phyloP scores from a whole-genome alignment of 2,329 filamentous ascomycete genomes.

The Monosporascus sp. region DNA sequence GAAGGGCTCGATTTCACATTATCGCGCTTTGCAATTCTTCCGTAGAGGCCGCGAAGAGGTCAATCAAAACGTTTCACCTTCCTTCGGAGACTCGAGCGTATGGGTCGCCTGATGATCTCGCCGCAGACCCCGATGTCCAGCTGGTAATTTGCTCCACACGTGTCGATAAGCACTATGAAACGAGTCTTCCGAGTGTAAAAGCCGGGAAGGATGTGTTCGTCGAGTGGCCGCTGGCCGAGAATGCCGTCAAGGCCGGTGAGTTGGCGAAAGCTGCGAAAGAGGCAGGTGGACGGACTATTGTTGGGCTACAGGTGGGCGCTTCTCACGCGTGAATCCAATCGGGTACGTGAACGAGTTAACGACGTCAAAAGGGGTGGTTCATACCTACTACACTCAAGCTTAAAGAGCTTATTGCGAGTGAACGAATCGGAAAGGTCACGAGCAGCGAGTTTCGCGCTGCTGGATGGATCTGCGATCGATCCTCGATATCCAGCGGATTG shows the following conservation, averaged over 20 bases:
- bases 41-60: slow-evolving; percentile 33
- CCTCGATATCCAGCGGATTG: slow-evolving; percentile 25
- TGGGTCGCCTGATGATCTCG: slow-evolving; percentile 40
- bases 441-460: slow-evolving; percentile 38
- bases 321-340: no score
- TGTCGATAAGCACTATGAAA: slow-evolving; percentile 45
- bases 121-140: slow-evolving; percentile 43
- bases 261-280: slow-evolving; percentile 27
- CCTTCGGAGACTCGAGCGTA: slow-evolving; percentile 39
- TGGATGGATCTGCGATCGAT: slow-evolving; percentile 30
- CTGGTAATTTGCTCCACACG: slow-evolving; percentile 48
- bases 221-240: slow-evolving; percentile 52
- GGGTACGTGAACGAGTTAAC: no score
- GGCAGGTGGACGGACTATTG: slow-evolving; percentile 32
- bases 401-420: slow-evolving; percentile 35
- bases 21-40: slow-evolving; percentile 47
- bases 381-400: slow-evolving; percentile 38
- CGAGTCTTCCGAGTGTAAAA: slow-evolving; percentile 38
- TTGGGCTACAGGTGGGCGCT: slow-evolving; percentile 34
- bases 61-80: slow-evolving; percentile 38
- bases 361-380: slow-evolving; percentile 32
- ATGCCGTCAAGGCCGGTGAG: slow-evolving; percentile 32
- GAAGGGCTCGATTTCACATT: slow-evolving; percentile 39
- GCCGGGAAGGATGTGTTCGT: slow-evolving; percentile 48
- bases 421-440: slow-evolving; percentile 45